These are phyloP conservation scores for Tilletiopsis washingtonensis DNA, from an alignment of 1,284 basidiomycete species.

Conservation along the genomic window DNA sequence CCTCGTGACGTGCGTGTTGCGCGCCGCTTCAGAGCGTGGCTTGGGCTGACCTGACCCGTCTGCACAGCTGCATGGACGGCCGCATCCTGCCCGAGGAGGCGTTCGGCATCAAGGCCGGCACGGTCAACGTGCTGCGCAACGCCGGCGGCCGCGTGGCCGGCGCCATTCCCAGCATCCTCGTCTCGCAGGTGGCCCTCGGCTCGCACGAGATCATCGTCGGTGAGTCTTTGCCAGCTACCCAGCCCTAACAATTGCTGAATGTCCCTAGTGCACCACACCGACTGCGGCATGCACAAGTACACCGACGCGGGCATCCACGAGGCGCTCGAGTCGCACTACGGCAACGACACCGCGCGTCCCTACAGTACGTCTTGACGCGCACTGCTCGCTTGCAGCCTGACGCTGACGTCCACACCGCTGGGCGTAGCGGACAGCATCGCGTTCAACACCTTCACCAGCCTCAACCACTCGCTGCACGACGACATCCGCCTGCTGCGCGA, in stretches of 20 bases:
- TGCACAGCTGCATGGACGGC: no score
- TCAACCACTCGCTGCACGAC: not conserved
- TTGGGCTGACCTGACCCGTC: no score
- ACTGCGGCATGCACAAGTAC: not conserved
- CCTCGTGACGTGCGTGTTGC: no score
- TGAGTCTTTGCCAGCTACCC: no score
- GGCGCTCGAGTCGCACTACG: no score
- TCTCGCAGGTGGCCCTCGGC: not conserved
- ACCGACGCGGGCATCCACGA: not conserved
- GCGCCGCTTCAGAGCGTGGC: no score
- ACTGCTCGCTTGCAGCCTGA: no score
- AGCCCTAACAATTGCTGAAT: no score
- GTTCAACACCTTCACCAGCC: not conserved
- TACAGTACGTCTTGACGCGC: no score
- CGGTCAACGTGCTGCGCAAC: not conserved
- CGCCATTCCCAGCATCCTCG: not conserved
- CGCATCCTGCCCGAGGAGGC: not conserved
- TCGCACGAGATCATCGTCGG: not conserved
- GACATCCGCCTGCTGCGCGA: not conserved
- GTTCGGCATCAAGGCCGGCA: not conserved
- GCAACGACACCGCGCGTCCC: no score
- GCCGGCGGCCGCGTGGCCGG: not conserved
- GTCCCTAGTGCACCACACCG: not conserved
- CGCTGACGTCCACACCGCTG: no score
- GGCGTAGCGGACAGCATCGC: not conserved